Base-by-base conservation (phyloP, 306 rosid genomes). In the Citrullus amarus region DNA sequence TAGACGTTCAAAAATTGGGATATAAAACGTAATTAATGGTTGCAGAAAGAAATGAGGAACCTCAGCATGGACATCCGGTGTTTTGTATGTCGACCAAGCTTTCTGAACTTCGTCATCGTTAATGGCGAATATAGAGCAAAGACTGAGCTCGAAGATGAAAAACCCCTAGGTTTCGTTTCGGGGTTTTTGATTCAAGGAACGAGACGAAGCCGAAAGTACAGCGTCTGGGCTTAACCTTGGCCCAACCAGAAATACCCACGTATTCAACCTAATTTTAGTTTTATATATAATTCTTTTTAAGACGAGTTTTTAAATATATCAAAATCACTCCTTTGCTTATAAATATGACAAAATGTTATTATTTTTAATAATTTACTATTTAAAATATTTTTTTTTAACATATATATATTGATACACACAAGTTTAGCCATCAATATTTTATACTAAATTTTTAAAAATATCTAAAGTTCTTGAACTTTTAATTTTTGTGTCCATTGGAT, bases 31-130 rank as follows among this genome's bases (percentile, higher is more conserved):
- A 50, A 1, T 30, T 30, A 1, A 39, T 46, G 12, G 57, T 44
- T 4, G 14, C 2, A 30, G 44, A 16, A 73, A 51, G 78, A 51
- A 50, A 17, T 50, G 60, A 58, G 17, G 18, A 56, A 91, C 98
- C 98, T 92, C 68, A 95, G 90, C 99, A 95, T 88, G 77, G 97
- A 88, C 81, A 95, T 82, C 11, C 99, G 93, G 69, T 95, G 97
- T 59, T 81, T 92, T 6, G 91, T 79, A 6, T 88, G 88, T 72
- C 99, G 92, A 81, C 85, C 84, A 0, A 92, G 88, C 87, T 92
- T 95, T 86, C 99, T 88, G 80, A 95, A 85, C 87, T 95, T 92
- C 25, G 97, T 95, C 97, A 95, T 95, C 16, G n/a, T 71, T 5
- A 14, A 25, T 12, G 41, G 39, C 2, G 4, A n/a, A 63, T 7